Evolutionary conservation across 352 stramenopile genomes (phyloP).

Genomic region (Phytopythium ostracodes): DNA sequence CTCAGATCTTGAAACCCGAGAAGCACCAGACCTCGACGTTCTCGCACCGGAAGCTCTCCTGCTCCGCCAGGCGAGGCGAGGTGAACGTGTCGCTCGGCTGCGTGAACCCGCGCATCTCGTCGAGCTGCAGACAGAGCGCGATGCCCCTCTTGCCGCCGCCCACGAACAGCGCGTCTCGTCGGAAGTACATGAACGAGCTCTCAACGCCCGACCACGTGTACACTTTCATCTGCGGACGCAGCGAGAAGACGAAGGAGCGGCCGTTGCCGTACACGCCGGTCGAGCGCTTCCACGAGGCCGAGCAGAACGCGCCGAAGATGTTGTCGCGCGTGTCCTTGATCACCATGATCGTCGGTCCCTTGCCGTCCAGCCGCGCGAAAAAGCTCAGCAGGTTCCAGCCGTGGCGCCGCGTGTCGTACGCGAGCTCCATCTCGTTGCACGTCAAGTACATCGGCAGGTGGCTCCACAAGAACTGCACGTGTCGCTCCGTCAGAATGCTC

Average conservation of each 20-base stretch:
- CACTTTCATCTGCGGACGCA: slow-evolving; percentile 50
- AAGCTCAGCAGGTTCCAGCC: slow-evolving; percentile 74
- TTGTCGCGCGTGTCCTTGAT: slow-evolving; percentile 66
- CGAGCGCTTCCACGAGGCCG: slow-evolving; percentile 55
- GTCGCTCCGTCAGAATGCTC: slow-evolving; percentile 54
- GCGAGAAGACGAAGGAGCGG: slow-evolving; percentile 66
- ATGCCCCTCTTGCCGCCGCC: slow-evolving; percentile 66
- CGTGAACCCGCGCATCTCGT: slow-evolving; percentile 69
- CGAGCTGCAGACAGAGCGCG: slow-evolving; percentile 62
- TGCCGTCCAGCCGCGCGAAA: slow-evolving; percentile 49
- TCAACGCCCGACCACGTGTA: slow-evolving; percentile 63
- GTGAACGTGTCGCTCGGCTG: slow-evolving; percentile 62
- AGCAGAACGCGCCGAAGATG: slow-evolving; percentile 73
- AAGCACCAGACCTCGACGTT: slow-evolving; percentile 73
- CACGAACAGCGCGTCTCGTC: slow-evolving; percentile 51
- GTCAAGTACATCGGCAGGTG: slow-evolving; percentile 55
- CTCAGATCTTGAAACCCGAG: slow-evolving; percentile 56
- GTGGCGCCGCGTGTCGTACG: slow-evolving; percentile 54
- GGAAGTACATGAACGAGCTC: slow-evolving; percentile 69
- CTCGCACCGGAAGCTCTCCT: slow-evolving; percentile 55
- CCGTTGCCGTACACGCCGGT: slow-evolving; percentile 67
- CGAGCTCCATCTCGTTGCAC: slow-evolving; percentile 70
- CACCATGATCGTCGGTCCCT: slow-evolving; percentile 61
- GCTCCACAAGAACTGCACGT: slow-evolving; percentile 65
- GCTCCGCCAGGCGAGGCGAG: slow-evolving; percentile 42